phyloP scores from a whole-genome alignment of 768 basidiomycete genomes.

The Mycena sanguinolenta region DNA sequence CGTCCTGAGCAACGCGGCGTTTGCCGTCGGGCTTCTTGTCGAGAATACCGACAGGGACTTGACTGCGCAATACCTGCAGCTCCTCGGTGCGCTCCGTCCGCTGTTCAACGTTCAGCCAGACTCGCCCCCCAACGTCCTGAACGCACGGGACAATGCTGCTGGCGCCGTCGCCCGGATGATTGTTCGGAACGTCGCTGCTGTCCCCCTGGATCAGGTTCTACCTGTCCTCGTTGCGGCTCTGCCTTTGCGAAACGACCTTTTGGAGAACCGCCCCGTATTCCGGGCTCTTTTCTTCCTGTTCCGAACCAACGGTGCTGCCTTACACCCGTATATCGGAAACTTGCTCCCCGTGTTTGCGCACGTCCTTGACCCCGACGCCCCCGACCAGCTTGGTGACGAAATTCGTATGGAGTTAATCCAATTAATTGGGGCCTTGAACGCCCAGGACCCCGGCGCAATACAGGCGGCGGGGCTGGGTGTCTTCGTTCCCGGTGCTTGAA shows the following conservation, averaged over 20 bases:
- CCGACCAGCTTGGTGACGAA: slow-evolving; percentile 87
- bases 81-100: slow-evolving; percentile 85
- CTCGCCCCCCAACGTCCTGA: slow-evolving; percentile 74
- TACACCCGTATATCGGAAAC: slow-evolving; percentile 83
- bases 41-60: slow-evolving; percentile 89
- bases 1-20: slow-evolving; percentile 96
- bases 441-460: slow-evolving; percentile 82
- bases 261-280: slow-evolving; percentile 94
- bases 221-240: slow-evolving; percentile 86
- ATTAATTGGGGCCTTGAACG: slow-evolving; percentile 79
- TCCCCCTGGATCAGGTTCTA: slow-evolving; percentile 93
- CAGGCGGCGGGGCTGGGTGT: slow-evolving; percentile 80
- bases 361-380: slow-evolving; percentile 81
- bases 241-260: slow-evolving; percentile 88
- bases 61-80: slow-evolving; percentile 80
- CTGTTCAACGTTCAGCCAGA: slow-evolving; percentile 79
- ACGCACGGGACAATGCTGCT: slow-evolving; percentile 96
- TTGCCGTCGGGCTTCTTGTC: slow-evolving; percentile 91
- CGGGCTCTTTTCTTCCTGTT: slow-evolving; percentile 90
- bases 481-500: slow-evolving; percentile 63
- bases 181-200: slow-evolving; percentile 77
- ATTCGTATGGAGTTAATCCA: slow-evolving; percentile 81
- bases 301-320: slow-evolving; percentile 75
- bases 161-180: slow-evolving; percentile 94
- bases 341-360: slow-evolving; percentile 84